Evolutionary conservation across 805 yeast species (phyloP).

Genomic region (Blastobotrys mokoenaii): DNA sequence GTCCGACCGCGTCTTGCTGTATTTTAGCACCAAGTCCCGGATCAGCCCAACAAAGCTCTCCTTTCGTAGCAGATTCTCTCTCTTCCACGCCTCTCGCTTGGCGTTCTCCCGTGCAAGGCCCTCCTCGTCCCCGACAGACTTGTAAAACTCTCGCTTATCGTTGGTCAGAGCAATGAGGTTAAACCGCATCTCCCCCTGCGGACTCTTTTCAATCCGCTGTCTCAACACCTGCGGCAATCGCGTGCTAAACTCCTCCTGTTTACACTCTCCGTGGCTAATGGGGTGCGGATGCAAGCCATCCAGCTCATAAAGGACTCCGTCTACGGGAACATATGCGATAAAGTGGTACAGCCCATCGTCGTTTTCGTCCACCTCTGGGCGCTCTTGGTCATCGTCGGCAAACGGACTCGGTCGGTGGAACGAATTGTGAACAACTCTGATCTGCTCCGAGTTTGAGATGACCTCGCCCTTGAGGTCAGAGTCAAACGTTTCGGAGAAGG

Average conservation of each 20-base stretch:
- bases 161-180: conserved; percentile 46
- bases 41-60: conserved; percentile 47
- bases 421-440: conserved; percentile 52
- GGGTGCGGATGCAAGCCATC: conserved; percentile 55
- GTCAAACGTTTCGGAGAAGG: conserved; percentile 46
- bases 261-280: conserved; percentile 42
- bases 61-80: conserved; percentile 47
- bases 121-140: conserved; percentile 34
- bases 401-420: conserved; percentile 49
- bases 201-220: conserved; percentile 39
- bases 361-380: conserved; percentile 25
- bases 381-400: conserved; percentile 33
- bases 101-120: conserved; percentile 33
- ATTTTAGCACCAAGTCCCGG: conserved; percentile 36
- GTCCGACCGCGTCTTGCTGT: conserved; percentile 25
- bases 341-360: conserved; percentile 53
- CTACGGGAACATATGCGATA: conserved; percentile 42
- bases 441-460: conserved; percentile 48
- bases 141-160: conserved; percentile 37
- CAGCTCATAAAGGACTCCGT: conserved; percentile 46
- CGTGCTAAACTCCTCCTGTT: conserved; percentile 34
- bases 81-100: conserved; percentile 44
- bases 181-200: conserved; percentile 44
- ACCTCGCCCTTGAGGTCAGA: conserved; percentile 53
- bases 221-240: conserved; percentile 37